Conservation (phyloP, 2,329 filamentous ascomycete species). For the Pyrenochaeta sp. region DNA sequence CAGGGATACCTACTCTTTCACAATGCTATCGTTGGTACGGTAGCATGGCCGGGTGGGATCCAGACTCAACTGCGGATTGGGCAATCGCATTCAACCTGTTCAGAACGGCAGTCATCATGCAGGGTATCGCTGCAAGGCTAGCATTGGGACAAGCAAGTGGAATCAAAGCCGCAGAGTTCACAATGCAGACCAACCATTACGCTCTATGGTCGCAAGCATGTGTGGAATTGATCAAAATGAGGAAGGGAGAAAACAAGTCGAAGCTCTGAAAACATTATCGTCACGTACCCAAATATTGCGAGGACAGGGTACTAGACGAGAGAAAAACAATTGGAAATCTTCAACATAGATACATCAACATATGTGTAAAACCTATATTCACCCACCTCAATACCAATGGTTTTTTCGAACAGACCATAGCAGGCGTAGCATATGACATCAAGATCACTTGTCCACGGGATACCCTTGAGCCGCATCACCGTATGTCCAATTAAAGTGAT, state of each 20-base stretch:
- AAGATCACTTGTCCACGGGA: too few species aligned
- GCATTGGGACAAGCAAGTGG: neutral
- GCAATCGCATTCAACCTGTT: neutral
- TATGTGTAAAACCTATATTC: too few species aligned
- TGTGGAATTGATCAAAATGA: neutral
- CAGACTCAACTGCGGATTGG: neutral
- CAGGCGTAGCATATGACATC: too few species aligned
- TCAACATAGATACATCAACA: too few species aligned
- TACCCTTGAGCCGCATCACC: too few species aligned
- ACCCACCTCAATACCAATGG: too few species aligned
- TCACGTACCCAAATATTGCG: too few species aligned
- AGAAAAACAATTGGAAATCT: too few species aligned
- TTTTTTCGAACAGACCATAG: too few species aligned
- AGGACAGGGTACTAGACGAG: too few species aligned
- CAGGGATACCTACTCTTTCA: neutral
- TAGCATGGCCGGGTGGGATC: neutral
- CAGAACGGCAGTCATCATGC: constrained; percentile 4
- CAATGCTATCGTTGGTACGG: neutral
- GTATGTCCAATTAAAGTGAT: too few species aligned
- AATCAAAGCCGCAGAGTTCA: neutral
- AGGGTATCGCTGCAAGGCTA: constrained; percentile 1
- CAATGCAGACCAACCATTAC: neutral
- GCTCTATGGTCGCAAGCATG: neutral
- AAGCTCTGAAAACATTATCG: constrained; percentile 1
- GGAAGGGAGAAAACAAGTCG: too few species aligned